These are phyloP conservation scores for Stipa capillata DNA, from an alignment of 176 grass and related monocot species.

Conservation along the genomic window DNA sequence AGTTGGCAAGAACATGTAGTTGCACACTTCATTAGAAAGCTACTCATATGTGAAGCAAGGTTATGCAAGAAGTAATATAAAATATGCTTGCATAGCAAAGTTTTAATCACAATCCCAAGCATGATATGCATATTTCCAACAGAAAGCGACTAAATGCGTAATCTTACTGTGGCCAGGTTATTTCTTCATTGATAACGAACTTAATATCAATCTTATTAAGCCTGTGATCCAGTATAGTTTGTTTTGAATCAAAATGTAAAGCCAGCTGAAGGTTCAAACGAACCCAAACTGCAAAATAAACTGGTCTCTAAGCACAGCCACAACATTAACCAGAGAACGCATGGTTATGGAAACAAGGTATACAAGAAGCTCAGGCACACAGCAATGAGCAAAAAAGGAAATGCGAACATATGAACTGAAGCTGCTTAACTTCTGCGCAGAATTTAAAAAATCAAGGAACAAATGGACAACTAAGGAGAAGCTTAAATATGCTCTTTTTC, in stretches of 20 bases:
- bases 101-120: not conserved
- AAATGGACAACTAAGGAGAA: not conserved
- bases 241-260: not conserved
- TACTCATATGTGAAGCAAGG: not conserved
- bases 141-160: not conserved
- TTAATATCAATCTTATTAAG: not conserved
- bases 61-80: not conserved
- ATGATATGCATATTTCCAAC: not conserved
- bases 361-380: not conserved
- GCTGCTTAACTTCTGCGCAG: not conserved
- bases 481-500: not conserved
- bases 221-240: not conserved
- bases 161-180: not conserved
- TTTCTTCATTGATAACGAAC: not conserved
- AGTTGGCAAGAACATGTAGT: not conserved
- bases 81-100: not conserved
- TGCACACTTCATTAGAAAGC: not conserved
- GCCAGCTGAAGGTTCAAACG: not conserved
- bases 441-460: conserved; percentile 18
- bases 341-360: not conserved
- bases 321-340: not conserved
- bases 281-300: not conserved
- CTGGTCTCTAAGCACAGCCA: not conserved
- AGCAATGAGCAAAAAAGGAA: not conserved
- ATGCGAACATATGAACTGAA: not conserved